Evolutionary conservation across 768 basidiomycete species (phyloP), one percentile per base, ranked within the genome.

Genomic region (Tylopilus balloui): DNA sequence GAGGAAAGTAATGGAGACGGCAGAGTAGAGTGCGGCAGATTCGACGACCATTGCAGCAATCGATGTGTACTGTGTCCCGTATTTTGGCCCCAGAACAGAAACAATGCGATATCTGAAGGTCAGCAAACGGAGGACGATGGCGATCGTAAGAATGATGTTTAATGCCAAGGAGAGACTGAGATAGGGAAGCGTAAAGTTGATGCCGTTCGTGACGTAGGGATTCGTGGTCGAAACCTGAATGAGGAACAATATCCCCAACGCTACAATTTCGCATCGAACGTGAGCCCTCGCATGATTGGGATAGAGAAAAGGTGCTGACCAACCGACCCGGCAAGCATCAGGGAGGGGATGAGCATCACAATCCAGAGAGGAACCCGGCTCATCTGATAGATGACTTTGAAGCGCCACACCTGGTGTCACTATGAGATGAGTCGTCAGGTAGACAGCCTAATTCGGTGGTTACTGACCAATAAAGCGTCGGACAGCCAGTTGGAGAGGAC

Each of bases 31-130:
- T 2, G 65, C 54, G 1, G 67, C 68, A 1, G 67, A 67, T 51
- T 73, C 72, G 40, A 73, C 42, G 20, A 69, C 27, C 55, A 73
- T 70, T 9, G 71, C 56, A 7, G 61, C 60, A 8, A 70, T 48
- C 4, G 60, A 65, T 5, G 65, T 60, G 48, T 73, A 73, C 9
- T 59, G 56, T 6, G 24, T 36, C 5, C 60, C 57, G 23, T 62
- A 50, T 29, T 40, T 43, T 12, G 42, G n/a, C 12, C 68, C 68
- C 3, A 73, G 41, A 3, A 38, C 43, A 3, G 23, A 27, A 3
- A 37, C 19, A 5, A 53, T 37, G 10, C 31, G 47, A 25, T 52
- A 31, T 23, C 68, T 63, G 14, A 57, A 48, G 32, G 31, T 21
- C 7, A 67, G 45, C 3, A 73, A 38, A 5, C 69, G 67, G 4